A percentile compares a stretch with the other conserved stretches of the same genome.
Evolutionary conservation across 345 rosid genomes (phyloP).

Genomic region (Murraya koenigii): DNA sequence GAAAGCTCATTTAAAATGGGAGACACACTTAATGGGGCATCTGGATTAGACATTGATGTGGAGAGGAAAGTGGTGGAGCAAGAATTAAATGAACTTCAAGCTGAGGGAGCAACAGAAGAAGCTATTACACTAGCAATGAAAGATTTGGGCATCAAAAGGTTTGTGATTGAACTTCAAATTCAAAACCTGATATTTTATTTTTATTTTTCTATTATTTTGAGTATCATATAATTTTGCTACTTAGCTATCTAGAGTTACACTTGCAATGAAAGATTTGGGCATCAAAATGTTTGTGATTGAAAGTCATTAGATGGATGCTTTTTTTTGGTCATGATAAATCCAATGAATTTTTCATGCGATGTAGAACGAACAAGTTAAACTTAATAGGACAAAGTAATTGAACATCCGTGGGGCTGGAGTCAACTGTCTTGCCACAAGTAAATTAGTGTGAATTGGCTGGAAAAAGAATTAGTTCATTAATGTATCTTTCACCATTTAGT

Average conservation of each 20-base stretch:
- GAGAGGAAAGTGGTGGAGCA: slow-evolving; percentile 48
- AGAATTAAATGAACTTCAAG: slow-evolving; percentile 41
- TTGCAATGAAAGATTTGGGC: too few species aligned
- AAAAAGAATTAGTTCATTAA: neutral
- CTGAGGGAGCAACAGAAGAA: slow-evolving; percentile 33
- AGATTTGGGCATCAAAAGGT: slow-evolving; percentile 64
- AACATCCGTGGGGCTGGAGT: neutral
- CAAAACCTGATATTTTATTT: neutral
- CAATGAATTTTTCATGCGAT: neutral
- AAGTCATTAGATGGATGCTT: neutral
- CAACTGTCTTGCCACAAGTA: neutral
- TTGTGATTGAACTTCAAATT: neutral
- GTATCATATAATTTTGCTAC: too few species aligned
- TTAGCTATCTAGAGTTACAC: neutral
- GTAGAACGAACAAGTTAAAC: neutral
- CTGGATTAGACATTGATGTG: slow-evolving; percentile 45
- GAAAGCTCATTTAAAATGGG: slow-evolving; percentile 49
- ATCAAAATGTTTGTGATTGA: too few species aligned
- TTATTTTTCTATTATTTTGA: too few species aligned
- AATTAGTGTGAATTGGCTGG: neutral
- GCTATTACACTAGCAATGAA: slow-evolving; percentile 46
- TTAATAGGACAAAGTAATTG: neutral
- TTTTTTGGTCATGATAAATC: neutral
- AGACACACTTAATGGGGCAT: slow-evolving; percentile 47
- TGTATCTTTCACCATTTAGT: neutral